These are phyloP conservation scores for Microbotryum silenes-acaulis DNA, from an alignment of 1,284 basidiomycete genomes.

Conservation along the genomic window DNA sequence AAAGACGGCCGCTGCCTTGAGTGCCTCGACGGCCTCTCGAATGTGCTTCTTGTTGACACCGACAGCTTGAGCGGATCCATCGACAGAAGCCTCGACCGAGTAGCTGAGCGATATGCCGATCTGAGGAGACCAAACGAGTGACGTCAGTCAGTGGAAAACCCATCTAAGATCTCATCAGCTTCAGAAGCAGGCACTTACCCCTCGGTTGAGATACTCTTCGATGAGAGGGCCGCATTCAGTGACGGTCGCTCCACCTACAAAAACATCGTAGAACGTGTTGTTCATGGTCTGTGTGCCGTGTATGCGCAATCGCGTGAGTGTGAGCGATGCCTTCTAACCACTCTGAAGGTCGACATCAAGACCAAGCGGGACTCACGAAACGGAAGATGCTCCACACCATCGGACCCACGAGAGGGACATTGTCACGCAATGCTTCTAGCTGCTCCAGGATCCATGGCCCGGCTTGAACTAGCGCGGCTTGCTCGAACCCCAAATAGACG, in stretches of 20 bases:
- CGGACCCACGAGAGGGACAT: slow-evolving; percentile 31
- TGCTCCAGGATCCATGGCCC: slow-evolving; percentile 31
- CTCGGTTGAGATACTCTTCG: slow-evolving; percentile 16
- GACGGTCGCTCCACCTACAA: slow-evolving; percentile 32
- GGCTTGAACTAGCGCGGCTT: slow-evolving; percentile 25
- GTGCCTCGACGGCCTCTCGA: slow-evolving; percentile 24
- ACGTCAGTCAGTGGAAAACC: not conserved
- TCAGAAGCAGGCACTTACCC: slow-evolving; percentile 8
- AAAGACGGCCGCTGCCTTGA: slow-evolving; percentile 27
- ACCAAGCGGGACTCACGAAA: slow-evolving; percentile 18
- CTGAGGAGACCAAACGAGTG: slow-evolving; percentile 4
- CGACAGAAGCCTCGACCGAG: slow-evolving; percentile 33
- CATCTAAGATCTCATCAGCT: no score
- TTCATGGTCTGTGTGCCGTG: slow-evolving; percentile 25
- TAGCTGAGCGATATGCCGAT: slow-evolving; percentile 36
- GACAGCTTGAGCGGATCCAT: slow-evolving; percentile 11
- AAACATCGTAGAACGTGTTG: slow-evolving; percentile 34
- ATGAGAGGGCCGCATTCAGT: slow-evolving; percentile 28
- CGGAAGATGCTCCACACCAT: slow-evolving; percentile 29
- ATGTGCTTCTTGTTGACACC: slow-evolving; percentile 20
- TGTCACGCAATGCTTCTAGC: slow-evolving; percentile 30
- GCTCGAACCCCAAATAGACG: slow-evolving; percentile 31
- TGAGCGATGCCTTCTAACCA: not conserved
- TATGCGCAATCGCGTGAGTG: not conserved
- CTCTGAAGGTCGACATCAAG: not conserved